Evolutionary conservation across 805 yeast genomes (phyloP).

Genomic region (Saccharomycopsis fodiens): DNA sequence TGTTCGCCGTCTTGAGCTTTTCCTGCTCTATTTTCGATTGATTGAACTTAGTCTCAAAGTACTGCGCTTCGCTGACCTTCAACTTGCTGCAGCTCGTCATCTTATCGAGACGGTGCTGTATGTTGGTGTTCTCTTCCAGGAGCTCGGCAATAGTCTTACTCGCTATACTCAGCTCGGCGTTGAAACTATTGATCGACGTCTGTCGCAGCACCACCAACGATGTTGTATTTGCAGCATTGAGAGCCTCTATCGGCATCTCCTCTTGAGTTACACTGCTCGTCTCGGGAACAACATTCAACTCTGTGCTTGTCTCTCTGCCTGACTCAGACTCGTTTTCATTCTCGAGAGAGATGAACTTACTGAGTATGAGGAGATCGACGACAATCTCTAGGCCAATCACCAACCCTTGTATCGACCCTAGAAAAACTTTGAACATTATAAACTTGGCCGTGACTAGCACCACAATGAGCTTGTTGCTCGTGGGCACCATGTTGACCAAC

Average conservation of each 20-base stretch:
- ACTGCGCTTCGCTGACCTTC: not conserved
- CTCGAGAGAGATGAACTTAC: not conserved
- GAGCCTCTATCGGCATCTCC: no score
- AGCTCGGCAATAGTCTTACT: constrained; percentile 1
- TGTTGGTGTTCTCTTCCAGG: constrained; percentile 1
- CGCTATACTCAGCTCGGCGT: not conserved
- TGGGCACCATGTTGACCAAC: not conserved
- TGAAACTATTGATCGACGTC: not conserved
- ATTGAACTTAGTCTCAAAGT: constrained; percentile 1
- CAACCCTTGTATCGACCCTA: not conserved
- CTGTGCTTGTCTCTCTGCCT: not conserved
- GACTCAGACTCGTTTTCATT: not conserved
- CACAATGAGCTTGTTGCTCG: not conserved
- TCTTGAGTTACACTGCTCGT: no score
- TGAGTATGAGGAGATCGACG: not conserved
- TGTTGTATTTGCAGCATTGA: no score
- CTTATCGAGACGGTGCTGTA: not conserved
- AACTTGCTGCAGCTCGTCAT: not conserved
- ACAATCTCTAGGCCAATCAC: not conserved
- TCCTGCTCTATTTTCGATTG: constrained; percentile 1
- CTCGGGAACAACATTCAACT: no score
- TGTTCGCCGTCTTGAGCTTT: not conserved
- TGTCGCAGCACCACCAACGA: not conserved
- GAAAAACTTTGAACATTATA: constrained; percentile 1
- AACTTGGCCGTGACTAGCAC: constrained; percentile 1